Base-by-base conservation (phyloP, 345 rosid genomes). In the Anastatica hierochuntica region DNA sequence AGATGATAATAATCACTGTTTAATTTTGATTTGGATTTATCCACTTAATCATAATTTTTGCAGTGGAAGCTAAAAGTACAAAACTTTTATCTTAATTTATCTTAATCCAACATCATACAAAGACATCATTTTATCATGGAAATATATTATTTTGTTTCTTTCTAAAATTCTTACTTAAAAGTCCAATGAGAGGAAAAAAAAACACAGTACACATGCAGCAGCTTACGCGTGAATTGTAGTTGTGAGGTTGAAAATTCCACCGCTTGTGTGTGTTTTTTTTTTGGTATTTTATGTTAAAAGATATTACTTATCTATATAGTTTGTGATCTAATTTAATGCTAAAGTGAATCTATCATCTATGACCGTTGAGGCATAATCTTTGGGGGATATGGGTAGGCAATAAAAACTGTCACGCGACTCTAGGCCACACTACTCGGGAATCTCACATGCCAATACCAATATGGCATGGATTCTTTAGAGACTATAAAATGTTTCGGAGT, bases 361-460 rank as follows among this genome's bases (percentile, higher is more conserved):
- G 56, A 60, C 72, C 72, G 56, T 47, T 67, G 56, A 59, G 29
- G 60, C 60, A 58, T n/a, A n/a, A n/a, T n/a, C n/a, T n/a, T n/a
- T n/a, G n/a, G n/a, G n/a, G n/a, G n/a, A n/a, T n/a, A n/a, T n/a
- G 44, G 65, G 49, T 66, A 38, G 42, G 62, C 57, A 60, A 67
- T 67, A 53, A 67, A 67, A 67, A 67, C 40, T 43, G 44, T 59
- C 71, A 67, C 66, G 72, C 66, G 61, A 59, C 46, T 67, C 57
- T 29, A 60, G 45, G 66, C 60, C 66, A 60, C 62, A 14, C 46
- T 59, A 54, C 66, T 67, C 66, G 61, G 66, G 60, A 53, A 46
- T 45, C 62, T 67, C 66, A 67, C 66, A 60, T 67, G 66, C 41
- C 8, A 43, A 34, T 43, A 65, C 63, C 64, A 49, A 57, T 57